phyloP scores from a whole-genome alignment of 805 yeast genomes.

The Candida multigemmis region DNA sequence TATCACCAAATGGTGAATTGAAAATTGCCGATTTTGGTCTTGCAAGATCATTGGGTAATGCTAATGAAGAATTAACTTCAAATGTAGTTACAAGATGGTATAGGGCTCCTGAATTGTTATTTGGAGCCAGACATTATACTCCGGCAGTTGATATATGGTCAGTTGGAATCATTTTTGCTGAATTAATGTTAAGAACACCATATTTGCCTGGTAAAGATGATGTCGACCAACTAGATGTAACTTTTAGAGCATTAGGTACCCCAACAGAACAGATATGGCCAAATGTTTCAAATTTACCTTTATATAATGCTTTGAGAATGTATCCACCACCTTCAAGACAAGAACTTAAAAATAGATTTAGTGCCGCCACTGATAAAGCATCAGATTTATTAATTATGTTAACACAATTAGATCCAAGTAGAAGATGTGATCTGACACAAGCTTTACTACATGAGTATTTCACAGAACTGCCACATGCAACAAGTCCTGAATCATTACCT shows the following conservation, averaged over 20 bases:
- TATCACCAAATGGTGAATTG: slow-evolving; percentile 80
- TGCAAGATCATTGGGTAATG: slow-evolving; percentile 74
- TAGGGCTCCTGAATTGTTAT: slow-evolving; percentile 80
- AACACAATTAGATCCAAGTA: slow-evolving; percentile 72
- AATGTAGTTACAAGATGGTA: slow-evolving; percentile 98
- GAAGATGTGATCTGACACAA: slow-evolving; percentile 53
- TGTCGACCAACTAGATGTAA: slow-evolving; percentile 82
- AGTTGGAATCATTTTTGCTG: slow-evolving; percentile 73
- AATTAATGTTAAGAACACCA: slow-evolving; percentile 89
- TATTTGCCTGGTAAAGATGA: slow-evolving; percentile 92
- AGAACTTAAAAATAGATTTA: slow-evolving; percentile 74
- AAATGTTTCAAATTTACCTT: slow-evolving; percentile 70
- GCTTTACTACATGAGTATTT: slow-evolving; percentile 66
- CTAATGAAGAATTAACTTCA: slow-evolving; percentile 70
- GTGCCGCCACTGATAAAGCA: slow-evolving; percentile 86
- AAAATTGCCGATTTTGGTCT: slow-evolving; percentile 97
- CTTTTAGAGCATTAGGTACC: slow-evolving; percentile 91
- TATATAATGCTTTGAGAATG: slow-evolving; percentile 60
- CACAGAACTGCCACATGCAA: slow-evolving; percentile 64
- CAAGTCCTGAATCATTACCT: slow-evolving; percentile 59
- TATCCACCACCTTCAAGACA: slow-evolving; percentile 79
- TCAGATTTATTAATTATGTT: slow-evolving; percentile 64
- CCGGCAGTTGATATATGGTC: slow-evolving; percentile 49
- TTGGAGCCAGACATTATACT: slow-evolving; percentile 91
- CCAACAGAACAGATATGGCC: slow-evolving; percentile 94